Evolutionary conservation across 345 rosid species (phyloP).

Genomic region (Turnera subulata): DNA sequence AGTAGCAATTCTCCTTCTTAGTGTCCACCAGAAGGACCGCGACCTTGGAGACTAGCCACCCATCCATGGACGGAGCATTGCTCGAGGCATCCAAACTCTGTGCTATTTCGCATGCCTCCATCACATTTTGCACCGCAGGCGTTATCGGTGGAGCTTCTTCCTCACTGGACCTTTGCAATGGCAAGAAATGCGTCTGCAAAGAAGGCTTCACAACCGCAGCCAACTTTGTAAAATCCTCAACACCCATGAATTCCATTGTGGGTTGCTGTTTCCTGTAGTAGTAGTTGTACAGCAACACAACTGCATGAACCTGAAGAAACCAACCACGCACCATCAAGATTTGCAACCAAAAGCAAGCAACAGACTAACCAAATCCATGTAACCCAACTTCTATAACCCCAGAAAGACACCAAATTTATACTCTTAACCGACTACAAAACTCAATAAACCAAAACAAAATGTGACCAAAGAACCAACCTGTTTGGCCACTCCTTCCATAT

Average conservation of each 20-base stretch:
- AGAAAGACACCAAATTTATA: background rate
- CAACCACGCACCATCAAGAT: background rate
- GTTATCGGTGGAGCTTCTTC: slow-evolving; percentile 38
- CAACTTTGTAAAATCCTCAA: slow-evolving; percentile 65
- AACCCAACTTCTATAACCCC: background rate
- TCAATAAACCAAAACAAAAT: background rate
- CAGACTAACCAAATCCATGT: background rate
- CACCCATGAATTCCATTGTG: slow-evolving; percentile 41
- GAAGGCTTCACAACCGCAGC: slow-evolving; percentile 45
- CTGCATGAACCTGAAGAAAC: slow-evolving; percentile 58
- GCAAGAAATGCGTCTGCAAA: slow-evolving; percentile 42
- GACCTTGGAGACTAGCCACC: slow-evolving; percentile 56
- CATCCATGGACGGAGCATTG: slow-evolving; percentile 35
- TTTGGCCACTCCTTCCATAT: slow-evolving; percentile 51
- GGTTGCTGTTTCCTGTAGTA: slow-evolving; percentile 57
- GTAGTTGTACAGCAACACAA: slow-evolving; percentile 70
- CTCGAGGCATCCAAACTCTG: slow-evolving; percentile 43
- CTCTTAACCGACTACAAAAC: background rate
- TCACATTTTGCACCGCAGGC: slow-evolving; percentile 45
- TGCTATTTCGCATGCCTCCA: slow-evolving; percentile 67
- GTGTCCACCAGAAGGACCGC: slow-evolving; percentile 58
- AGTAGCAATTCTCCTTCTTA: slow-evolving; percentile 43
- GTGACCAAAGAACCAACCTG: slow-evolving; percentile 48
- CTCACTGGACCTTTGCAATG: slow-evolving; percentile 37
- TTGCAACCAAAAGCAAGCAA: background rate